Percentiles rank a stretch among this genome's conserved stretches.
Conservation (phyloP, 345 rosid species). For the Eutrema heterophyllum region DNA sequence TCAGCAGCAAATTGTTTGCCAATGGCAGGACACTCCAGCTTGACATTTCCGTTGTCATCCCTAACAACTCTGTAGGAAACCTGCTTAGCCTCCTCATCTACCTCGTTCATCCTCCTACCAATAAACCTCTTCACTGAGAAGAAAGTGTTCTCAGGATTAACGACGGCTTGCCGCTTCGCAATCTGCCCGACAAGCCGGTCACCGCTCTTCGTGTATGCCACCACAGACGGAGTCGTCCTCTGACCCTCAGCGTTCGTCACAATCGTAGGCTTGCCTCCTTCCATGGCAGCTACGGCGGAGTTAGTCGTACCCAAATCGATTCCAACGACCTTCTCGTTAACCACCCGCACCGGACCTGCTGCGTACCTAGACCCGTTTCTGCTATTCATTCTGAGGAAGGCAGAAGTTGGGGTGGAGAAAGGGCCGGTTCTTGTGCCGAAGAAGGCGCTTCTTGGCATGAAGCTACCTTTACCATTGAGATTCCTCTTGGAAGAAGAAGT, state of each 20-base stretch:
- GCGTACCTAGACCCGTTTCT: conserved; percentile 32
- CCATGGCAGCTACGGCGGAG: conserved; percentile 99
- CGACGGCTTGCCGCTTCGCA: conserved; percentile 96
- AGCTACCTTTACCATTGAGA: not conserved
- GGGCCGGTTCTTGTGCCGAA: conserved; percentile 42
- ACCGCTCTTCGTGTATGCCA: conserved; percentile 85
- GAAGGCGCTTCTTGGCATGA: conserved; percentile 41
- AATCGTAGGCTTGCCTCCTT: conserved; percentile 97
- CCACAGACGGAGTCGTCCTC: conserved; percentile 95
- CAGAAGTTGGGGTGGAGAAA: conserved; percentile 30
- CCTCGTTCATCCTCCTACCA: conserved; percentile 97
- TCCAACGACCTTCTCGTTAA: conserved; percentile 87
- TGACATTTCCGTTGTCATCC: conserved; percentile 93
- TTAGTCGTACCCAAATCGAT: conserved; percentile 97
- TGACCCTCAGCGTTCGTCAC: conserved; percentile 97
- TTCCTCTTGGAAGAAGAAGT: conserved; percentile 27
- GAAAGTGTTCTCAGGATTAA: conserved; percentile 98
- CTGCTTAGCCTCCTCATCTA: conserved; percentile 96
- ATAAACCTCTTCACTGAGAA: conserved; percentile 98
- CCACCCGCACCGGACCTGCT: conserved; percentile 61
- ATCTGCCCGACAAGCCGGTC: conserved; percentile 95
- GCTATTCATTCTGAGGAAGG: conserved; percentile 41
- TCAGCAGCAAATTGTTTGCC: conserved; percentile 94
- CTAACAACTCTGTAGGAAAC: conserved; percentile 77
- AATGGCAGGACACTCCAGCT: conserved; percentile 89